These are phyloP conservation scores for Penicillium soppii DNA, from an alignment of 495 filamentous ascomycete genomes.

Conservation along the genomic window DNA sequence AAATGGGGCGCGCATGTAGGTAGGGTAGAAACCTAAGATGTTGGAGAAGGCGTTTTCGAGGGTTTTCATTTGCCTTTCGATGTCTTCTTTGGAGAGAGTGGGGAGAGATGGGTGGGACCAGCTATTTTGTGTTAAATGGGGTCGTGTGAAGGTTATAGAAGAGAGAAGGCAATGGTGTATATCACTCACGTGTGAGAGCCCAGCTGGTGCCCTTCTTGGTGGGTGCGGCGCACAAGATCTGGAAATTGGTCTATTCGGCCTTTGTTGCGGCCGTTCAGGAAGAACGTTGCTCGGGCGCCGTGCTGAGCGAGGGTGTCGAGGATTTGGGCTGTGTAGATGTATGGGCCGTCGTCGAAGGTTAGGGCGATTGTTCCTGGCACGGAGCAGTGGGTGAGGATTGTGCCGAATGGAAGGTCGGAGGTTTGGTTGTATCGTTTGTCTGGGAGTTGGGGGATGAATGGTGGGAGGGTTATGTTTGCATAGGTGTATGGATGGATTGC, in stretches of 20 bases:
- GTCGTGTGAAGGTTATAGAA: neutral
- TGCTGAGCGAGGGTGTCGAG: conserved; percentile 62
- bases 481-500: conserved; percentile 1
- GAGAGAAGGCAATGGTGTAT: neutral
- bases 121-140: conserved; percentile 10
- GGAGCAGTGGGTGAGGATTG: conserved; percentile 59
- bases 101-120: conserved; percentile 64
- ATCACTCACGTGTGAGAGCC: conserved; percentile 67
- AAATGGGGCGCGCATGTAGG: conserved; percentile 62
- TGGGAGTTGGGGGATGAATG: neutral
- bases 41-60: conserved; percentile 68
- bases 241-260: conserved; percentile 51
- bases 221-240: conserved; percentile 59
- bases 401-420: conserved; percentile 49
- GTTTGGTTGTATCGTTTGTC: neutral
- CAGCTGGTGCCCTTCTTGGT: conserved; percentile 67
- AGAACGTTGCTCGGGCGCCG: conserved; percentile 68
- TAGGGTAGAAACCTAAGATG: conserved; percentile 70
- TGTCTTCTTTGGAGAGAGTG: conserved; percentile 47
- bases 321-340: conserved; percentile 59
- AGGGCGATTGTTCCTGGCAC: conserved; percentile 60
- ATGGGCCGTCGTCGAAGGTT: conserved; percentile 79
- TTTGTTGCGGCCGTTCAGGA: conserved; percentile 68
- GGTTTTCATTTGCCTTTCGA: conserved; percentile 63
- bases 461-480: neutral